Conservation (phyloP, 176 grass and related monocot species). For the Musa acuminata region DNA sequence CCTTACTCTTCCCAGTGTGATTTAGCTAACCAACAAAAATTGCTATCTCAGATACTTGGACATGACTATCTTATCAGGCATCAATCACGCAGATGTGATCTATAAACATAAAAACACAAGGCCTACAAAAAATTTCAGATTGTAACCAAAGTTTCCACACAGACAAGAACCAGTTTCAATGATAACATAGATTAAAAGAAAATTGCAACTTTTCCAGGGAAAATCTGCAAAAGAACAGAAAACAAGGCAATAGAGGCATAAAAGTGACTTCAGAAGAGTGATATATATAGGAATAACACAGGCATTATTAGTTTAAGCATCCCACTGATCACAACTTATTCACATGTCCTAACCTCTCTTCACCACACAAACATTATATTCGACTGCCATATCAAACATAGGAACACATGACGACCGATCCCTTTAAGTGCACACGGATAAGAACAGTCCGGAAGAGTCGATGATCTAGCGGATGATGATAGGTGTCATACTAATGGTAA, state of each 20-base stretch:
- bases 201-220: too few species aligned
- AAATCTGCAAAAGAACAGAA: not conserved
- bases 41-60: not conserved
- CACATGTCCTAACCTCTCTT: not conserved
- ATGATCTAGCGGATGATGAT: not conserved
- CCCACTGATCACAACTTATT: conserved; percentile 2
- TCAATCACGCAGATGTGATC: not conserved
- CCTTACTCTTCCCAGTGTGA: not conserved
- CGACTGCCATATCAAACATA: not conserved
- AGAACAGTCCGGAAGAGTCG: too few species aligned
- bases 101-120: not conserved
- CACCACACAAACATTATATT: not conserved
- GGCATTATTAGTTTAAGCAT: too few species aligned
- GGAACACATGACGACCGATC: not conserved
- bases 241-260: not conserved
- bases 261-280: not conserved
- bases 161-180: too few species aligned
- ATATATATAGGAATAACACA: not conserved
- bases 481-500: not conserved
- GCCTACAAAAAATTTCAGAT: not conserved
- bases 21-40: not conserved
- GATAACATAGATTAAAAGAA: too few species aligned
- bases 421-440: not conserved
- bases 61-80: not conserved
- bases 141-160: too few species aligned